Base-by-base conservation (phyloP, 345 rosid species). In the Schrenkiella parvula region DNA sequence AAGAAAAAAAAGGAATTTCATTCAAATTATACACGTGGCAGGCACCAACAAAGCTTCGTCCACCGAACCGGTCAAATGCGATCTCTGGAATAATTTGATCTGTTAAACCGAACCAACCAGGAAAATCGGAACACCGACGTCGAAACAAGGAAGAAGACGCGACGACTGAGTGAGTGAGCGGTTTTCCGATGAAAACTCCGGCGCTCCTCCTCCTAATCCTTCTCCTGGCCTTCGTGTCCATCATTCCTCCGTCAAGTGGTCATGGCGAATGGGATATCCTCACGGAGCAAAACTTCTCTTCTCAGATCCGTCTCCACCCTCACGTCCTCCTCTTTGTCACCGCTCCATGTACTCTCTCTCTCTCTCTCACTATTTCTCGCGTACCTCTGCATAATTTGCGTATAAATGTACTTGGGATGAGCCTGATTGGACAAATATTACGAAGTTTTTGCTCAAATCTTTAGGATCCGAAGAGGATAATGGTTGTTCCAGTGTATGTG, bases 301-400 rank as follows among this genome's bases (percentile, higher is more conserved):
- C 98, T 62, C 90, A 86, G 92, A 91, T 88, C 83, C 87, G 84
- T 52, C 81, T 80, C 72, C 84, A 93, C 35, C 81, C 89, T 60
- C 86, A 88, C 83, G 73, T 84, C 69, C 89, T 93, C 81, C 88
- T 91, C 53, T 12, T 93, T 19, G 82, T 85, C 81, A 83, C 96
- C 42, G 71, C 84, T 70, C 98, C 97, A 7, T 93, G 98, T 90
- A 82, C 51, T 34, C 65, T 17, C 38, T 28, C 31, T 8, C 44
- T 46, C 28, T 59, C 22, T 17, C 13, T 41, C 5, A 42, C 21
- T 46, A 3, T 38, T 19, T 75, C 38, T 66, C n/a, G 29, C 35
- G 37, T 39, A 60, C 11, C 14, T 35, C 12, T 44, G 32, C 26
- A 18, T 64, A 64, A 56, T 55, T 54, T 46, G 10, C 59, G 46